Evolutionary conservation across 169 alveolate species (phyloP).

Genomic region (Plasmodium inui): DNA sequence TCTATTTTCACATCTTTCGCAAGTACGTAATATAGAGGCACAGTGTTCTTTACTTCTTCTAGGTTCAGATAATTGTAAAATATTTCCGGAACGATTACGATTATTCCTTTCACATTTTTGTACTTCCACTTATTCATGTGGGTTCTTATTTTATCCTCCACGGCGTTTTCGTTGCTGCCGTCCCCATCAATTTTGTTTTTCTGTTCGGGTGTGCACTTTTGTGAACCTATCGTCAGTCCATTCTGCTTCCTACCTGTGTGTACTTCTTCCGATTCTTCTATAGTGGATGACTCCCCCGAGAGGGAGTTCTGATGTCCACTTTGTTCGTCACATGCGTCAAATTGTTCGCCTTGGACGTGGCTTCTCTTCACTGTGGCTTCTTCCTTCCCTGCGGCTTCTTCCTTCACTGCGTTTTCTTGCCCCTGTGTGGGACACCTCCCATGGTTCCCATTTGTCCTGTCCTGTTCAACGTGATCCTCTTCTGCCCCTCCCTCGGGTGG

Average conservation of each 20-base stretch:
- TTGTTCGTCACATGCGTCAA: not conserved
- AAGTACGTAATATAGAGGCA: slow-evolving; percentile 38
- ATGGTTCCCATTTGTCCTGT: not conserved
- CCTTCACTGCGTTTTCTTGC: not conserved
- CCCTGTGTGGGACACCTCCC: not conserved
- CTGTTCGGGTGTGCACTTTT: not conserved
- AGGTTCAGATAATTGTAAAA: slow-evolving; percentile 48
- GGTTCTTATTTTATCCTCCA: slow-evolving; percentile 15
- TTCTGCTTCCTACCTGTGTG: not conserved
- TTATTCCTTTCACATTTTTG: slow-evolving; percentile 53
- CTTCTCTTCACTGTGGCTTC: not conserved
- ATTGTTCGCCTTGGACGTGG: not conserved
- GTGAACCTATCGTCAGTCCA: not conserved
- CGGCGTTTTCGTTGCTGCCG: not conserved
- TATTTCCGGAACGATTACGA: slow-evolving; percentile 49
- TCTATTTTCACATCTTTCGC: slow-evolving; percentile 47
- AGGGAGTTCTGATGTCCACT: not conserved
- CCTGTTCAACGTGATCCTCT: not conserved
- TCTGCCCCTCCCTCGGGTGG: not conserved
- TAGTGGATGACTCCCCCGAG: not conserved
- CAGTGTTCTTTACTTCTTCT: slow-evolving; percentile 20
- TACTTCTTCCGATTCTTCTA: not conserved
- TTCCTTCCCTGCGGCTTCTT: not conserved
- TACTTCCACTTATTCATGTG: slow-evolving; percentile 18
- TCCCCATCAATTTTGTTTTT: not conserved